Base-by-base conservation (phyloP, 2,329 filamentous ascomycete genomes). In the Daldinia sp. region DNA sequence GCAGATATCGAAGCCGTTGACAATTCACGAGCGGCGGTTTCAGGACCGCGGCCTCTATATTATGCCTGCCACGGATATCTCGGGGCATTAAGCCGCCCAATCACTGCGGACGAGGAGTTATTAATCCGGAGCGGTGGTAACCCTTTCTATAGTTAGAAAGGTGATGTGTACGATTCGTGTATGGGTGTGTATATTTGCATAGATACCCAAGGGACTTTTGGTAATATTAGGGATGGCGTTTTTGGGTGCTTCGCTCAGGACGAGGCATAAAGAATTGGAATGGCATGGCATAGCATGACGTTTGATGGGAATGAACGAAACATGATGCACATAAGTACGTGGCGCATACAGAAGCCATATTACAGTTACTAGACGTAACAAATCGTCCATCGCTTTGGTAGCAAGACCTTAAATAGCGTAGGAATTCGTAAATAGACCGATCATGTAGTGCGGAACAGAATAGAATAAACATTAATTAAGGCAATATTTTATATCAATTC, bases 11-110 rank as follows among this genome's bases (percentile, higher is more conserved):
- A 50, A 35, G 47, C 47, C 47, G 11, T 9, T 50, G 30, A 50
- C 47, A 21, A 50, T 50, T 3, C 47, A 50, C 30, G 47, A 50
- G 17, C 47, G 47, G 13, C 47, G 47, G 17, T 35, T 50, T 11
- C 47, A 50, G 2, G 47, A 50, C 23, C 47, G 47, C 30, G 19
- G 59, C 53, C 4, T 63, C 45, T 45, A 50, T 48, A 53, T 60
- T n/a, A 21, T 17, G 6, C 10, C 45, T 11, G 2, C 25, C 6
- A 32, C 29, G 10, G 29, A 50, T 13, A 34, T 35, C 11, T 9
- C n/a, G 13, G 47, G 15, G 29, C 29, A 50, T 11, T 19, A 34
- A 15, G 17, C n/a, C 27, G n/a, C 29, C 13, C 27, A n/a, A 15
- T 23, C 47, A 15, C 29, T 19, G 6, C 47, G 19, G 13, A 10